Evolutionary conservation across 129 eudicot species (phyloP).

Genomic region (Flaveria linearis): DNA sequence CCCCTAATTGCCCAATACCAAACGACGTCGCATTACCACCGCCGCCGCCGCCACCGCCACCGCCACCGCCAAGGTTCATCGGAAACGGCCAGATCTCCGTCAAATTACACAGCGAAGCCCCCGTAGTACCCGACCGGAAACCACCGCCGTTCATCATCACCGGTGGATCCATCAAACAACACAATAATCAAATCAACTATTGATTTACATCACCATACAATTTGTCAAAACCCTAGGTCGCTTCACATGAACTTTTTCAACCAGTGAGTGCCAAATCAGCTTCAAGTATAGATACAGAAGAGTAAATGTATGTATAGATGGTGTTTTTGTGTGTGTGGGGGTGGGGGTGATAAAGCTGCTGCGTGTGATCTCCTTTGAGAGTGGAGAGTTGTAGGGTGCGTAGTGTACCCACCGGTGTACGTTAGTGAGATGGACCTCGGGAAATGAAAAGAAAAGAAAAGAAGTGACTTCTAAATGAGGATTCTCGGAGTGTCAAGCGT

Average conservation of each 20-base stretch:
- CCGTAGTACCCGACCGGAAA: slow-evolving; percentile 44
- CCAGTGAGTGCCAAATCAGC: slow-evolving; percentile 30
- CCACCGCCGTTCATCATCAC: slow-evolving; percentile 56
- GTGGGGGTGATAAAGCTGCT: slow-evolving; percentile 10
- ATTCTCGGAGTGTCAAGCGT: slow-evolving; percentile 77
- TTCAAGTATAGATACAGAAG: slow-evolving; percentile 11
- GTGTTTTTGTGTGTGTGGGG: no score
- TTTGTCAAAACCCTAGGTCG: slow-evolving; percentile 16
- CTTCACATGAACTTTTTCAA: neutral
- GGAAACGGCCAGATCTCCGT: slow-evolving; percentile 92
- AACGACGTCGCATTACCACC: slow-evolving; percentile 34
- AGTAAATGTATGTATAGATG: slow-evolving; percentile 13
- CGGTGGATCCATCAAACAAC: slow-evolving; percentile 66
- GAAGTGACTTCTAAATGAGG: slow-evolving; percentile 70
- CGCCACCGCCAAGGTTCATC: slow-evolving; percentile 41
- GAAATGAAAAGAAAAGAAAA: slow-evolving; percentile 66
- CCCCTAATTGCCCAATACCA: slow-evolving; percentile 38
- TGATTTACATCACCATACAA: slow-evolving; percentile 17
- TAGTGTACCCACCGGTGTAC: slow-evolving; percentile 35
- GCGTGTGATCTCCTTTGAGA: slow-evolving; percentile 43
- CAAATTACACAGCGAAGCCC: slow-evolving; percentile 49
- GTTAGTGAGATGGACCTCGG: slow-evolving; percentile 49
- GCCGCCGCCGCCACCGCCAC: neutral
- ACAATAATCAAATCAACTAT: neutral
- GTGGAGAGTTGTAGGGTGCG: slow-evolving; percentile 51